Evolutionary conservation across 345 rosid species (phyloP), one percentile per base, ranked within the genome.

Genomic region (Cardamine chenopodiifolia): DNA sequence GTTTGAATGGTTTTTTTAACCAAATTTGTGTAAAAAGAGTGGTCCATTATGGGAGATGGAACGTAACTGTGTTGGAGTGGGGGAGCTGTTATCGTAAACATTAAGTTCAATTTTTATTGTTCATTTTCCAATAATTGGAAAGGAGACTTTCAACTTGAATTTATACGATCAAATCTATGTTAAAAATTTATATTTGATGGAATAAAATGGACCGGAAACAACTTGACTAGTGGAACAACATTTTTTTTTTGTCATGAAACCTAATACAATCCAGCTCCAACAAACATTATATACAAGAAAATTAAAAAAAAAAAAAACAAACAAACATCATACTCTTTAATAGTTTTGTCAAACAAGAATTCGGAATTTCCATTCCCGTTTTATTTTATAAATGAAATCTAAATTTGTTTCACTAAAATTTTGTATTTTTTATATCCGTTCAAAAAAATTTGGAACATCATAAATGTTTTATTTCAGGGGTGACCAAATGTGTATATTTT

Each of bases 41-140:
- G 78, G 72, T n/a, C 59, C 66, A 57, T 10, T 45, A 25, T 65
- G 39, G 47, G 47, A 73, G 32, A 10, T 37, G 19, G 15, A 42
- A 73, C 64, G 64, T 45, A 47, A 58, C 1, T 70, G 12, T 42
- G 42, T 53, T 26, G 10, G 49, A 4, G 35, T 23, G 7, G 48
- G 73, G 48, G 66, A 59, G 58, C 18, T 32, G 47, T 25, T 35
- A 25, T 26, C 15, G 4, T 8, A 25, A 17, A 61, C 7, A 5
- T 7, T 8, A 17, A 8, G 26, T 35, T 48, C 22, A 50, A 35
- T 52, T 19, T 28, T 45, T 15, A 14, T 22, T 63, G 22, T 25
- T 8, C 1, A 1, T 31, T 64, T 31, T 63, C 20, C 32, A 4
- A 8, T 19, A 13, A 11, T 48, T 19, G 58, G 20, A 66, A 31